phyloP scores from a whole-genome alignment of 495 filamentous ascomycete species.

The Lasiosphaeria ovina region DNA sequence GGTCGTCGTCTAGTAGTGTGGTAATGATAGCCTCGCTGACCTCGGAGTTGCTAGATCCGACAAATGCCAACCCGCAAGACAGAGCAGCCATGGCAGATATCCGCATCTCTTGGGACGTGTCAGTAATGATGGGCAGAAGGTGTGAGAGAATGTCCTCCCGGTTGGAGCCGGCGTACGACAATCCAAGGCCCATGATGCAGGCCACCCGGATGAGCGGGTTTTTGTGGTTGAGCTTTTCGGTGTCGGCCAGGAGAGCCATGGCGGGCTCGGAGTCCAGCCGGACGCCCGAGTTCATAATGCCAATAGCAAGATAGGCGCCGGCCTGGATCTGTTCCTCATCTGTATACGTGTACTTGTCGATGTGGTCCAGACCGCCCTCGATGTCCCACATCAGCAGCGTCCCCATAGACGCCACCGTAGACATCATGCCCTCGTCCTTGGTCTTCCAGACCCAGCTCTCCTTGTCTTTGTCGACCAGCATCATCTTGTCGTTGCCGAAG shows the following conservation, averaged over 20 bases:
- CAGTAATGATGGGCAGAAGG: slow-evolving; percentile 81
- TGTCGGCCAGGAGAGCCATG: slow-evolving; percentile 76
- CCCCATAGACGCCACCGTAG: slow-evolving; percentile 88
- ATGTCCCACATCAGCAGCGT: slow-evolving; percentile 90
- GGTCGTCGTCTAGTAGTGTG: slow-evolving; percentile 87
- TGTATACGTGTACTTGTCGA: slow-evolving; percentile 87
- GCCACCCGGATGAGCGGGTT: slow-evolving; percentile 71
- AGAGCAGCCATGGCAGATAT: slow-evolving; percentile 95
- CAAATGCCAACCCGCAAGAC: slow-evolving; percentile 84
- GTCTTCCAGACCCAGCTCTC: slow-evolving; percentile 98
- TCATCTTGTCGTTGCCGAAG: slow-evolving; percentile 94
- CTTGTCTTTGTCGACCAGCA: slow-evolving; percentile 80
- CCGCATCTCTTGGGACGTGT: slow-evolving; percentile 84
- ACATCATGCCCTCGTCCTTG: slow-evolving; percentile 96
- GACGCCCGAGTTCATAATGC: slow-evolving; percentile 91
- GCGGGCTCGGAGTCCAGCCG: slow-evolving; percentile 83
- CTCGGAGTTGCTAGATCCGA: slow-evolving; percentile 85
- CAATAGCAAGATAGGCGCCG: slow-evolving; percentile 83
- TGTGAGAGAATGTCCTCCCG: slow-evolving; percentile 76
- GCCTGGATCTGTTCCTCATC: slow-evolving; percentile 84
- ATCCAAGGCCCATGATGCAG: slow-evolving; percentile 90
- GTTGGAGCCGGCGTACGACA: slow-evolving; percentile 90
- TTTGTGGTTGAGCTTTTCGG: slow-evolving; percentile 73
- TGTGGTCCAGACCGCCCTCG: slow-evolving; percentile 81
- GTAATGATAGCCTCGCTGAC: slow-evolving; percentile 85